phyloP scores from a whole-genome alignment of 345 rosid genomes.

The Balakata baccata region DNA sequence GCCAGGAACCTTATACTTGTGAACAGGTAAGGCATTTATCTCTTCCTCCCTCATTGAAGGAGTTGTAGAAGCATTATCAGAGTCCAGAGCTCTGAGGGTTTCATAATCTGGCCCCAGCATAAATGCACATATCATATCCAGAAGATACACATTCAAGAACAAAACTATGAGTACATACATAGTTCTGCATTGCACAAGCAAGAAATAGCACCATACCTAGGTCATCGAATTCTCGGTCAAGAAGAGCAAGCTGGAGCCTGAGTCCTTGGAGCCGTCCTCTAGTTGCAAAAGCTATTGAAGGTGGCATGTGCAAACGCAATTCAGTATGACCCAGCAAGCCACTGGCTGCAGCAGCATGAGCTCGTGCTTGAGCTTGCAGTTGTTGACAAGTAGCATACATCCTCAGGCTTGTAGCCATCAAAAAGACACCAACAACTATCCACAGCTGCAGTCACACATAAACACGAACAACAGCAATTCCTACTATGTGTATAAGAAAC shows the following conservation, averaged over 20 bases:
- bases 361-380: slow-evolving; percentile 93
- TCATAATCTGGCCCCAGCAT: slow-evolving; percentile 64
- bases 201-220: slow-evolving; percentile 46
- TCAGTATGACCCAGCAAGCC: slow-evolving; percentile 87
- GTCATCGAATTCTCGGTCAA: slow-evolving; percentile 92
- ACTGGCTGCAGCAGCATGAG: slow-evolving; percentile 84
- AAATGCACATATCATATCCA: not conserved
- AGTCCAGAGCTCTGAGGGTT: slow-evolving; percentile 85
- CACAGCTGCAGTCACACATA: slow-evolving; percentile 58
- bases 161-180: not conserved
- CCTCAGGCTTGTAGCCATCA: slow-evolving; percentile 83
- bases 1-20: slow-evolving; percentile 62
- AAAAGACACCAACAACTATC: slow-evolving; percentile 88
- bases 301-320: slow-evolving; percentile 84
- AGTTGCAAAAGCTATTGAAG: slow-evolving; percentile 81
- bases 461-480: not conserved
- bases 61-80: slow-evolving; percentile 56
- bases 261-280: slow-evolving; percentile 93
- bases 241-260: slow-evolving; percentile 94
- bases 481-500: not conserved
- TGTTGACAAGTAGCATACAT: slow-evolving; percentile 96
- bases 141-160: not conserved
- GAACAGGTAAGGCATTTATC: slow-evolving; percentile 89
- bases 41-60: slow-evolving; percentile 93
- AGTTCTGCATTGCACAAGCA: not conserved